Percentiles rank a stretch among this genome's conserved stretches.
These are phyloP conservation scores for Phytophthora pisi DNA, from an alignment of 352 stramenopile species.

Conservation along the genomic window DNA sequence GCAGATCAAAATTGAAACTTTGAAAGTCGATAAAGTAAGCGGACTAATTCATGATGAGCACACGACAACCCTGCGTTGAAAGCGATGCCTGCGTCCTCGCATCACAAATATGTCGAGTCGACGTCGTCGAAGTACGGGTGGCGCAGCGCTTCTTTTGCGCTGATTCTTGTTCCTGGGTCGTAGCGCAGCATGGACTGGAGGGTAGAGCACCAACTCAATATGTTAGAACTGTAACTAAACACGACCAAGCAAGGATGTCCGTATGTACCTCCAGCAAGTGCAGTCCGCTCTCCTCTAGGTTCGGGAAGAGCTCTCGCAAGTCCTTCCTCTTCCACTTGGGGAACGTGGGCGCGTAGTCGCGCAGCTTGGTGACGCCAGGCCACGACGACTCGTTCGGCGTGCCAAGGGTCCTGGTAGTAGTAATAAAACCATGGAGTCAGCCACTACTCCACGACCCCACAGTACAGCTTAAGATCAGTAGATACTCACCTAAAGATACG, in stretches of 20 bases:
- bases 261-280: constrained; percentile 64
- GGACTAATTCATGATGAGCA: constrained; percentile 23
- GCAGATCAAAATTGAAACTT: background rate
- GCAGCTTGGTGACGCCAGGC: constrained; percentile 96
- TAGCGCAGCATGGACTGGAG: constrained; percentile 75
- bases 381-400: constrained; percentile 97
- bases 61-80: constrained; percentile 3
- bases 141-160: constrained; percentile 80
- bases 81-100: background rate
- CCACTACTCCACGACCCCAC: background rate
- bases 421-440: constrained; percentile 7
- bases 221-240: constrained; percentile 4
- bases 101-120: constrained; percentile 73
- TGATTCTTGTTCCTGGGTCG: constrained; percentile 72
- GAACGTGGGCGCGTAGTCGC: constrained; percentile 95
- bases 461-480: background rate
- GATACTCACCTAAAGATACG: constrained; percentile 75
- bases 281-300: constrained; percentile 60
- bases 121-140: constrained; percentile 88
- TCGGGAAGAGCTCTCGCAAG: constrained; percentile 66
- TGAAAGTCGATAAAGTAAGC: constrained; percentile 33
- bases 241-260: background rate
- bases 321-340: constrained; percentile 95
- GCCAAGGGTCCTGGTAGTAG: constrained; percentile 79
- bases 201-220: background rate